Evolutionary conservation across 495 filamentous ascomycete species (phyloP).

Genomic region (Penicillium silybi): DNA sequence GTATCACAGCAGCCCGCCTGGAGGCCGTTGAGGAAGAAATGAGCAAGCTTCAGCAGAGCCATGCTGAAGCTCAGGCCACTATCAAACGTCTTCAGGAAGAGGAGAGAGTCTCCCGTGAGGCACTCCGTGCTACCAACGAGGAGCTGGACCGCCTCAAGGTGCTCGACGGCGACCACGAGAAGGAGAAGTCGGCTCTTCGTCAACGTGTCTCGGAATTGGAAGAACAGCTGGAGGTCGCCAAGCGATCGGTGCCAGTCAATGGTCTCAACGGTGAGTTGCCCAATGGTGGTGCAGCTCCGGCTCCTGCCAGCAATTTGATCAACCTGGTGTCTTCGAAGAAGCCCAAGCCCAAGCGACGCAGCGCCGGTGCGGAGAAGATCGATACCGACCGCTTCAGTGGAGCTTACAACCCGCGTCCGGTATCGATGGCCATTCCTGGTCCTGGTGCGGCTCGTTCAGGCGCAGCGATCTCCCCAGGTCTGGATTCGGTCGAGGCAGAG

Average conservation of each 20-base stretch:
- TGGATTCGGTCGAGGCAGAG: constrained; percentile 88
- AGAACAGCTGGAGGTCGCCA: constrained; percentile 86
- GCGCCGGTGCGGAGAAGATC: constrained; percentile 83
- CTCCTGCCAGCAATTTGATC: constrained; percentile 74
- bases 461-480: constrained; percentile 67
- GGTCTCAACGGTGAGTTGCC: constrained; percentile 58
- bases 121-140: constrained; percentile 65
- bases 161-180: constrained; percentile 66
- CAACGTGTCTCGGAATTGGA: constrained; percentile 87
- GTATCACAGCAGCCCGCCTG: constrained; percentile 85
- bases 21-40: constrained; percentile 90
- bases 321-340: constrained; percentile 97
- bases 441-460: constrained; percentile 59
- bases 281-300: constrained; percentile 58
- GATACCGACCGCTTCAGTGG: constrained; percentile 82
- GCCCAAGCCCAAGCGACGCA: constrained; percentile 92
- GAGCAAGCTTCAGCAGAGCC: constrained; percentile 80
- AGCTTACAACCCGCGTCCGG: constrained; percentile 88
- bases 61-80: constrained; percentile 79
- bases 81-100: constrained; percentile 93
- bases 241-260: constrained; percentile 57
- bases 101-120: constrained; percentile 75
- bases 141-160: constrained; percentile 74
- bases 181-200: constrained; percentile 75
- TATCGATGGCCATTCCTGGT: constrained; percentile 84